These are phyloP conservation scores for Lathyrus oleraceus DNA, from an alignment of 306 rosid species.

Conservation along the genomic window DNA sequence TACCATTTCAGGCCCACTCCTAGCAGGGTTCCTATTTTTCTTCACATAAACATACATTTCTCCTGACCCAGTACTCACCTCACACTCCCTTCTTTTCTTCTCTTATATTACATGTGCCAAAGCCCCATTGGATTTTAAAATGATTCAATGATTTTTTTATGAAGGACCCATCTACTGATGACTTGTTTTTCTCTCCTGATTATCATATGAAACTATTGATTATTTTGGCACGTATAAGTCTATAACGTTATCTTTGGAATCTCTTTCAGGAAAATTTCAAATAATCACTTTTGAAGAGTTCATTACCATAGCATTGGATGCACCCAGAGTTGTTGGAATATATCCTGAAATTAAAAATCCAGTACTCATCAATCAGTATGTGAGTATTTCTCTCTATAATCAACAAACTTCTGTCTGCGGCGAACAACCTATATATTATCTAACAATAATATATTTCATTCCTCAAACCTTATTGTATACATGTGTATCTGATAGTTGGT, in stretches of 20 bases:
- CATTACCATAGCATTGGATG: constrained; percentile 79
- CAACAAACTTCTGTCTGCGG: constrained; percentile 2
- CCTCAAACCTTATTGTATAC: background rate
- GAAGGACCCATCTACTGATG: background rate
- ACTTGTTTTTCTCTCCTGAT: constrained; percentile 17
- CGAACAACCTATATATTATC: background rate
- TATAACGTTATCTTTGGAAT: constrained; percentile 30
- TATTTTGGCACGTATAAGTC: constrained; percentile 12
- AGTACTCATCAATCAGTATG: constrained; percentile 75
- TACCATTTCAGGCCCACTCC: no score
- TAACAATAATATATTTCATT: constrained; percentile 2
- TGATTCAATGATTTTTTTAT: constrained; percentile 14
- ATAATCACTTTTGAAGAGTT: constrained; percentile 89
- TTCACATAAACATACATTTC: no score
- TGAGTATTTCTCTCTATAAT: constrained; percentile 53
- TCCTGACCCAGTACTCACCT: no score
- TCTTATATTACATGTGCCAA: background rate
- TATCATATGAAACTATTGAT: constrained; percentile 11
- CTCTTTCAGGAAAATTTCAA: constrained; percentile 63
- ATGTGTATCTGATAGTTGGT: background rate
- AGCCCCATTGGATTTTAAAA: background rate
- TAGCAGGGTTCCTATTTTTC: no score
- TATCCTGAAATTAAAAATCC: constrained; percentile 95
- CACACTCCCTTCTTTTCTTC: background rate
- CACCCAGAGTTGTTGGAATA: constrained; percentile 90